Conservation (phyloP, 805 yeast species). For the Wickerhamomyces sydowiorum region DNA sequence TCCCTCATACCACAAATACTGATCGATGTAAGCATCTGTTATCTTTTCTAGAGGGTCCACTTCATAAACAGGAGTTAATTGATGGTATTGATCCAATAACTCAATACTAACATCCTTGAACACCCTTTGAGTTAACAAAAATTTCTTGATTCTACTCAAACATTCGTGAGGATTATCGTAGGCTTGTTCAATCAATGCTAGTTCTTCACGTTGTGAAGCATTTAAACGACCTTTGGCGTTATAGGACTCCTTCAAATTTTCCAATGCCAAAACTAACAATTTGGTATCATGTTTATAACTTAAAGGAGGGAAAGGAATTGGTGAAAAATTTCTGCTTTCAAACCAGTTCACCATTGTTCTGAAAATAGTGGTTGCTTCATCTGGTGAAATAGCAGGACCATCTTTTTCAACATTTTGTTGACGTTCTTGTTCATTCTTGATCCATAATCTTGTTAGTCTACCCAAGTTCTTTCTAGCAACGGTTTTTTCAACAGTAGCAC, state of each 20-base stretch:
- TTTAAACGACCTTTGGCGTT: slow-evolving; percentile 72
- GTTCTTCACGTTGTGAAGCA: slow-evolving; percentile 84
- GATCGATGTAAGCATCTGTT: slow-evolving; percentile 94
- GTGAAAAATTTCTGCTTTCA: slow-evolving; percentile 73
- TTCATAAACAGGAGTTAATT: slow-evolving; percentile 77
- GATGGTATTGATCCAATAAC: slow-evolving; percentile 87
- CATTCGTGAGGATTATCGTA: slow-evolving; percentile 96
- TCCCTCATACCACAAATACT: slow-evolving; percentile 93
- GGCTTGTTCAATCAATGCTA: slow-evolving; percentile 91
- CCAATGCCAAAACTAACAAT: slow-evolving; percentile 81
- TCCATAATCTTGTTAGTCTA: slow-evolving; percentile 85
- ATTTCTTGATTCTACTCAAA: slow-evolving; percentile 75
- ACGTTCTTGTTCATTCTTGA: slow-evolving; percentile 85
- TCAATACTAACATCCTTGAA: slow-evolving; percentile 85
- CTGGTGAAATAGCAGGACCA: slow-evolving; percentile 83
- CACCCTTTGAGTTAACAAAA: slow-evolving; percentile 79
- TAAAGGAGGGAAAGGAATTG: slow-evolving; percentile 91
- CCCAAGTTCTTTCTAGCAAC: slow-evolving; percentile 93
- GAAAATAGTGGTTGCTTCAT: slow-evolving; percentile 83
- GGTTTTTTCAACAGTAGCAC: slow-evolving; percentile 92
- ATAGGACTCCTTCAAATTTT: slow-evolving; percentile 76
- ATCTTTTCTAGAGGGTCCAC: slow-evolving; percentile 92
- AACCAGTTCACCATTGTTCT: slow-evolving; percentile 90
- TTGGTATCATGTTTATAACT: slow-evolving; percentile 93
- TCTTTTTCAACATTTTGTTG: slow-evolving; percentile 73